phyloP scores from a whole-genome alignment of 768 basidiomycete species.

The Lentinus tigrinus region DNA sequence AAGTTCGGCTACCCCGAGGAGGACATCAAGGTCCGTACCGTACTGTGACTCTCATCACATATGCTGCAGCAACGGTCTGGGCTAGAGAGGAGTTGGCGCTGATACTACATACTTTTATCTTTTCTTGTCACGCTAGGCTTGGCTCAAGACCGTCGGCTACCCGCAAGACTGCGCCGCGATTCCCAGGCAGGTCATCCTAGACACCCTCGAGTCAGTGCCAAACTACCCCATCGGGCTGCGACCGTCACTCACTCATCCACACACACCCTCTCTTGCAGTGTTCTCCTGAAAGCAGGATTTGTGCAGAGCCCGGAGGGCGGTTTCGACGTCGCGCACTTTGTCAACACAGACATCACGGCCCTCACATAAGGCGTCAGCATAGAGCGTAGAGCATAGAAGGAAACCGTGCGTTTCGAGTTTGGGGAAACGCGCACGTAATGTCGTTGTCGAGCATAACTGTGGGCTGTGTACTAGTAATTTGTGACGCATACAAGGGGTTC shows the following conservation, averaged over 20 bases:
- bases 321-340: slow-evolving; percentile 55
- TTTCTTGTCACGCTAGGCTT: no score
- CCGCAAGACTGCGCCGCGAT: slow-evolving; percentile 65
- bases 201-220: slow-evolving; percentile 66
- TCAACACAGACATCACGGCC: slow-evolving; percentile 52
- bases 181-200: slow-evolving; percentile 58
- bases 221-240: not conserved
- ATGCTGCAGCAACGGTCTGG: no score
- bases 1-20: slow-evolving; percentile 80
- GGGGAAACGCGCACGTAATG: no score
- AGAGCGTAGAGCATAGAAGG: not conserved
- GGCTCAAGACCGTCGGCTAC: slow-evolving; percentile 81
- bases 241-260: not conserved
- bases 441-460: no score
- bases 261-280: slow-evolving; percentile 36
- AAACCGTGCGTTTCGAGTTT: no score
- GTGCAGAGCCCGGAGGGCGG: slow-evolving; percentile 56
- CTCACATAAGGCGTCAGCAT: slow-evolving; percentile 33
- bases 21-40: slow-evolving; percentile 74
- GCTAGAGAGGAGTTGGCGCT: no score
- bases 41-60: no score
- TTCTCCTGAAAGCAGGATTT: slow-evolving; percentile 76
- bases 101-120: no score
- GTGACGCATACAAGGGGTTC: no score
- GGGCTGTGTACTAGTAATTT: no score